A percentile compares a stretch with the other conserved stretches of the same genome.
phyloP scores from a whole-genome alignment of 208 protist species.

The Acanthamoeba triangularis region DNA sequence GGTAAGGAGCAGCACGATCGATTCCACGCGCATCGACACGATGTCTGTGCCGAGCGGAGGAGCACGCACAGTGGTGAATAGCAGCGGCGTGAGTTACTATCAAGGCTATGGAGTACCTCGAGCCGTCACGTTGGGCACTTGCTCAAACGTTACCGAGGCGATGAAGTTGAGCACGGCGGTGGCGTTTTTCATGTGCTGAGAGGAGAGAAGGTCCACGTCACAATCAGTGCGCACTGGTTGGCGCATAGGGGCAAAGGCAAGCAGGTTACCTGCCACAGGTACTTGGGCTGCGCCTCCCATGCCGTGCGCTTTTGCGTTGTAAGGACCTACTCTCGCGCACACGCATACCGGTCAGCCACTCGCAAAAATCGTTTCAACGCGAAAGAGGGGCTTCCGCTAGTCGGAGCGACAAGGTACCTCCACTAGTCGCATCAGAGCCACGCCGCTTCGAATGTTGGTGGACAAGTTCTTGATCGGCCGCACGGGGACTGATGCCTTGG shows the following conservation, averaged over 20 bases:
- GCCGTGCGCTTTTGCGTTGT: neutral
- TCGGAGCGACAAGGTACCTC: neutral
- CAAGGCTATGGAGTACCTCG: neutral
- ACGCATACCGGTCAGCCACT: neutral
- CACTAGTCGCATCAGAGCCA: neutral
- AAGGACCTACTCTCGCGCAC: neutral
- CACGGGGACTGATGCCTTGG: neutral
- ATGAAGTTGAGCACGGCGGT: constrained; percentile 41
- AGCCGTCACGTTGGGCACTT: neutral
- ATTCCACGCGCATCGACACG: neutral
- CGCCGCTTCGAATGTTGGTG: neutral
- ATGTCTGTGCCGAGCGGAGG: neutral
- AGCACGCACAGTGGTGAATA: neutral
- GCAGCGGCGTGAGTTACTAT: too few relatives aligned
- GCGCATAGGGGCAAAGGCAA: too few relatives aligned
- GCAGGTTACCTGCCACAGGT: neutral
- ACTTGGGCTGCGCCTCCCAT: constrained; percentile 28
- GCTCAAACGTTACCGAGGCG: constrained; percentile 11
- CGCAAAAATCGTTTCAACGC: too few relatives aligned
- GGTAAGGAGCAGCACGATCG: neutral
- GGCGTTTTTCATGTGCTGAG: constrained; percentile 37
- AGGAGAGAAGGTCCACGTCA: neutral
- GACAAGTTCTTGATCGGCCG: neutral
- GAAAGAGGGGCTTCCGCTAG: neutral
- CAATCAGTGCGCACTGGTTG: neutral